Evolutionary conservation across 352 stramenopile genomes (phyloP), one percentile per base, ranked within the genome.

Genomic region (Pythium guiyangense): DNA sequence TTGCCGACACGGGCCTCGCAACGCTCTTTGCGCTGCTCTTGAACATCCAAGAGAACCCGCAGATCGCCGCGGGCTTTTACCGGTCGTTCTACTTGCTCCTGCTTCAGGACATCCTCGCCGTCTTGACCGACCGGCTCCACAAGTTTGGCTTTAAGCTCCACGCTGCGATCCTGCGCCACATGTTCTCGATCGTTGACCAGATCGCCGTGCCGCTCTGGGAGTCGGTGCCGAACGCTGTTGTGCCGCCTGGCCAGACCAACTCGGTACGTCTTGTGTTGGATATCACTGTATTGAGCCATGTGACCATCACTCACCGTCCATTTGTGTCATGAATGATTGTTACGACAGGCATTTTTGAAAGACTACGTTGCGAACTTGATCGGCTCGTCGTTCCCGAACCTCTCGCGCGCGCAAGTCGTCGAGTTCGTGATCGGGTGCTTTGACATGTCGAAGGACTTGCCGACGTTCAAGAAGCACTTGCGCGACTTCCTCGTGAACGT

Each of bases 81-180:
- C 86, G 96, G 29, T 96, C 96, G 49, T 99, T 99, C 76, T 96
- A 99, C 62, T 60, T 99, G 44, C 78, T 91, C 43, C 49, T 94
- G 54, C 63, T 95, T 17, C 94, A 98, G 70, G 96, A 99, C 67
- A 97, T 99, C 18, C 83, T 99, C 57, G 91, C 92, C 9, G 96
- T 99, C 22, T 83, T 99, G 70, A 99, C 97, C 15, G 97, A 99
- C 67, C 86, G 97, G 14, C 80, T 99, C 47, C 98, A 99, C 77
- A 99, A 99, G 79, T 97, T 93, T 39, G 96, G 96, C 14, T 99
- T 99, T 73, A 98, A 98, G 76, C 93, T 99, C 76, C 97, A 99
- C 69, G 94, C 96, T 0, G 97, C 94, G 22, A 92, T 99, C 27
- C 79, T 99, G 46, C 88, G 94, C 64, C 86, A 98, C 68, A 98